Percentiles rank a stretch among this genome's conserved stretches.
Evolutionary conservation across 768 basidiomycete species (phyloP).

Genomic region (Exidia glandulosa): DNA sequence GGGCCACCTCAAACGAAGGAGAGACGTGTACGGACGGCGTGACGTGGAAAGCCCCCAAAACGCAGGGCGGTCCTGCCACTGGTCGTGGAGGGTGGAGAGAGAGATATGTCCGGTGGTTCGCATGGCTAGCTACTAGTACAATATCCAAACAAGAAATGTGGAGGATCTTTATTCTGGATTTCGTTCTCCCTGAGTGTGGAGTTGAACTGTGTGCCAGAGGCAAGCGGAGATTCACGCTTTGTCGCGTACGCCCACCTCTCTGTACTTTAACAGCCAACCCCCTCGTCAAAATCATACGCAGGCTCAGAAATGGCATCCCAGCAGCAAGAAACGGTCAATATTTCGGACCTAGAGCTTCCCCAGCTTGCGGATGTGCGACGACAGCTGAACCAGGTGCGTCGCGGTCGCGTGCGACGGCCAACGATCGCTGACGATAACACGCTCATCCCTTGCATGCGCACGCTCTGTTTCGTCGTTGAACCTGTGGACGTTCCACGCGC

Average conservation of each 20-base stretch:
- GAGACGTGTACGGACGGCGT: not conserved
- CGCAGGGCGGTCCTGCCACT: not conserved
- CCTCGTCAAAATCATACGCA: no score
- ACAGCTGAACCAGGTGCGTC: constrained; percentile 83
- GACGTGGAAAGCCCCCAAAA: not conserved
- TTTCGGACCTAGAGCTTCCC: constrained; percentile 71
- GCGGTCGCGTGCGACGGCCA: not conserved
- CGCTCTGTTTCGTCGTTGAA: not conserved
- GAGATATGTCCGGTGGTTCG: not conserved
- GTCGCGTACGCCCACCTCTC: no score
- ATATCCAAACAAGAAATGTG: not conserved
- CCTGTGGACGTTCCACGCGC: not conserved
- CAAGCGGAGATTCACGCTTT: no score
- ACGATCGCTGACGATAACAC: not conserved
- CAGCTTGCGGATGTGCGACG: constrained; percentile 84
- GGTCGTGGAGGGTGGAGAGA: not conserved
- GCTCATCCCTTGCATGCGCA: constrained; percentile 2
- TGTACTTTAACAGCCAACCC: no score
- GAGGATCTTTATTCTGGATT: not conserved
- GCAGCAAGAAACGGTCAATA: constrained; percentile 53
- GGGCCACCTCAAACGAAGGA: not conserved
- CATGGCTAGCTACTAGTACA: not conserved
- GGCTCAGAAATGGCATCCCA: no score
- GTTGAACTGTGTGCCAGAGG: no score
- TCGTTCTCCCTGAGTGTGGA: no score